phyloP scores from a whole-genome alignment of 1,139 yeast genomes.

The Hyphopichia burtonii region DNA sequence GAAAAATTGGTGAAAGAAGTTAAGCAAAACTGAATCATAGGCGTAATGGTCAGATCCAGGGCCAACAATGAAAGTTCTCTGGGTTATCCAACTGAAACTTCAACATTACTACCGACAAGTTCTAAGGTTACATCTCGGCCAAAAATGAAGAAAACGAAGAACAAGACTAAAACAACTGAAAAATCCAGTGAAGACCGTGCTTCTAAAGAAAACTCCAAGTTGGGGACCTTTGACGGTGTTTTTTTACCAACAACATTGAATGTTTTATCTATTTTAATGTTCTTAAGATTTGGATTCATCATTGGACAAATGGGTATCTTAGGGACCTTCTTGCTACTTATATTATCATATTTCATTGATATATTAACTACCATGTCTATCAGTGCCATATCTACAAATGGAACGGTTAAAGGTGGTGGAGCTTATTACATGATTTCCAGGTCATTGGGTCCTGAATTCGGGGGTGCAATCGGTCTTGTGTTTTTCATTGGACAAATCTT shows the following conservation, averaged over 20 bases:
- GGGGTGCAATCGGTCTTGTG: constrained; percentile 78
- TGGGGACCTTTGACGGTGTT: constrained; percentile 77
- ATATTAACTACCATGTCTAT: constrained; percentile 69
- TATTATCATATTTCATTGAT: constrained; percentile 65
- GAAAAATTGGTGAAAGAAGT: too few species aligned
- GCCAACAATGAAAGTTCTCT: not conserved
- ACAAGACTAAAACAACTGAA: not conserved
- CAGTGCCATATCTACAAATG: constrained; percentile 79
- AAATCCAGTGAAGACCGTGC: not conserved
- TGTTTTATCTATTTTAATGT: constrained; percentile 79
- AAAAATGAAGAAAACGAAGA: not conserved
- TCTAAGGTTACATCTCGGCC: not conserved
- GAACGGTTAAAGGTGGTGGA: constrained; percentile 82
- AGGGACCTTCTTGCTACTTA: constrained; percentile 57
- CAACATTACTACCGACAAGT: not conserved
- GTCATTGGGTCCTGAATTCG: constrained; percentile 79
- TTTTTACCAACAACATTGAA: constrained; percentile 74
- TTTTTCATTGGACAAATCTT: constrained; percentile 76
- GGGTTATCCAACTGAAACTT: not conserved
- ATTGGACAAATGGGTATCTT: constrained; percentile 75
- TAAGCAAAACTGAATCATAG: too few species aligned
- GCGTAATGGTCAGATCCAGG: not conserved
- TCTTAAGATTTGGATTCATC: constrained; percentile 74
- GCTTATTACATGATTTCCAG: constrained; percentile 82
- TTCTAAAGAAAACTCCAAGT: constrained; percentile 27